Conservation (phyloP, 2,329 filamentous ascomycete genomes). For the Alternaria triticina region DNA sequence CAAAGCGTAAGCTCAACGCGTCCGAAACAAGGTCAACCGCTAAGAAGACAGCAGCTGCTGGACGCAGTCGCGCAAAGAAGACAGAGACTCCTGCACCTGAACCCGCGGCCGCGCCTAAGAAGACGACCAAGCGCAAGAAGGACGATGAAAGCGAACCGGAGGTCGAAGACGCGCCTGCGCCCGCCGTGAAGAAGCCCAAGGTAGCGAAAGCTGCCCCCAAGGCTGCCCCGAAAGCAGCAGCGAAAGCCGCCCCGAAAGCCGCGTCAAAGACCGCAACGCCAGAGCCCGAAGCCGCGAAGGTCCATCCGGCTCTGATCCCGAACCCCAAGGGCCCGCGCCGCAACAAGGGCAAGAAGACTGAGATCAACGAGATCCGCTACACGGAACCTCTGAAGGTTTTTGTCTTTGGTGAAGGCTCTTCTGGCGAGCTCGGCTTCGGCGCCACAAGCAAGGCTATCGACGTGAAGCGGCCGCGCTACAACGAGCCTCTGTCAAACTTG, state of each 20-base stretch:
- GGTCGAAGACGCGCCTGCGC: slow-evolving; percentile 24
- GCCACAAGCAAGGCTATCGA: slow-evolving; percentile 69
- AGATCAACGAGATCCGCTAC: slow-evolving; percentile 69
- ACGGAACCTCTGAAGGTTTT: slow-evolving; percentile 72
- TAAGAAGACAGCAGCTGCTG: slow-evolving; percentile 21
- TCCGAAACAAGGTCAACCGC: slow-evolving; percentile 3
- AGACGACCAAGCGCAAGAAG: slow-evolving; percentile 42
- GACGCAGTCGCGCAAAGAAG: slow-evolving; percentile 36
- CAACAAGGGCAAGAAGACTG: slow-evolving; percentile 40
- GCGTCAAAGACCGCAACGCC: slow-evolving; percentile 15
- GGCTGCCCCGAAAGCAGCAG: slow-evolving; percentile 15
- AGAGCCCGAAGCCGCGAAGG: slow-evolving; percentile 16
- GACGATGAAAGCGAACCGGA: slow-evolving; percentile 32
- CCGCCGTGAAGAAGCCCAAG: slow-evolving; percentile 35
- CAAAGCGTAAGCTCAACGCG: slow-evolving; percentile 24
- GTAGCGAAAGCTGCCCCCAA: slow-evolving; percentile 25
- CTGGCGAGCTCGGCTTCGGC: slow-evolving; percentile 84
- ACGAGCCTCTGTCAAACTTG: slow-evolving; percentile 64
- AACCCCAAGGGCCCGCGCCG: slow-evolving; percentile 43
- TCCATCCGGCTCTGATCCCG: slow-evolving; percentile 18
- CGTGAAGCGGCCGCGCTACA: slow-evolving; percentile 76
- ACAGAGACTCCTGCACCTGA: slow-evolving; percentile 29
- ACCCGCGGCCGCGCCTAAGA: slow-evolving; percentile 18
- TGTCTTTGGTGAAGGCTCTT: slow-evolving; percentile 79
- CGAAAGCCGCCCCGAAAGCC: slow-evolving; percentile 14